Percentiles rank a stretch among this genome's conserved stretches.
These are phyloP conservation scores for Nicotiana obtusifolia DNA, from an alignment of 257 asterid species.

Conservation along the genomic window DNA sequence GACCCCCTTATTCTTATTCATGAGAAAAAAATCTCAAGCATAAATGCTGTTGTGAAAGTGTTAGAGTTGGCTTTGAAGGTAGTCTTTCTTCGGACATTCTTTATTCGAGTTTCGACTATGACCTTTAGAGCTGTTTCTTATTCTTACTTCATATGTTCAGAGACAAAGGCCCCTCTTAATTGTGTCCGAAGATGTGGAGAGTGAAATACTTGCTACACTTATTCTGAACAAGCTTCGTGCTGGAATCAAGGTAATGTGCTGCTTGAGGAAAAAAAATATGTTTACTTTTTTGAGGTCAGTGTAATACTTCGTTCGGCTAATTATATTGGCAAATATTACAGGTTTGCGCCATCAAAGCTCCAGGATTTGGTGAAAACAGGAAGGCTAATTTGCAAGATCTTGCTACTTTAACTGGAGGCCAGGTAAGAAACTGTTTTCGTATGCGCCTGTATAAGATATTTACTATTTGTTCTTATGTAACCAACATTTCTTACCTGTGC, in stretches of 20 bases:
- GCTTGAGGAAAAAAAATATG: background rate
- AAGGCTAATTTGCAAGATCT: conserved; percentile 49
- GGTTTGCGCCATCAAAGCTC: conserved; percentile 68
- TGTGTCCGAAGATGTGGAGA: conserved; percentile 50
- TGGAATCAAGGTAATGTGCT: conserved; percentile 39
- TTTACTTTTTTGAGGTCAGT: background rate
- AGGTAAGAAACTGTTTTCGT: conserved; percentile 25
- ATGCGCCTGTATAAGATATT: background rate
- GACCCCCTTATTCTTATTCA: conserved; percentile 49
- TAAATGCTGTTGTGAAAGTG: conserved; percentile 36
- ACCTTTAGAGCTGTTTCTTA: background rate
- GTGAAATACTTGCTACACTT: conserved; percentile 52
- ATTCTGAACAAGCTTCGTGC: conserved; percentile 57
- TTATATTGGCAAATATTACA: conserved; percentile 8
- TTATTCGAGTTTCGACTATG: background rate
- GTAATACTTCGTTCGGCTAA: background rate
- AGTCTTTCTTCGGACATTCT: background rate
- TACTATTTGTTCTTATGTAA: background rate
- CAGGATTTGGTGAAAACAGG: conserved; percentile 63
- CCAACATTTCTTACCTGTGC: background rate
- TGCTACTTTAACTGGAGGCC: conserved; percentile 52
- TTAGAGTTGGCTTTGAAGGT: conserved; percentile 51
- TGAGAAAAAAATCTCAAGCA: conserved; percentile 47
- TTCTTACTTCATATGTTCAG: conserved; percentile 14
- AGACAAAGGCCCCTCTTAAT: conserved; percentile 48